Evolutionary conservation across 148 eudicot species (phyloP).

Genomic region (Cornus florida): DNA sequence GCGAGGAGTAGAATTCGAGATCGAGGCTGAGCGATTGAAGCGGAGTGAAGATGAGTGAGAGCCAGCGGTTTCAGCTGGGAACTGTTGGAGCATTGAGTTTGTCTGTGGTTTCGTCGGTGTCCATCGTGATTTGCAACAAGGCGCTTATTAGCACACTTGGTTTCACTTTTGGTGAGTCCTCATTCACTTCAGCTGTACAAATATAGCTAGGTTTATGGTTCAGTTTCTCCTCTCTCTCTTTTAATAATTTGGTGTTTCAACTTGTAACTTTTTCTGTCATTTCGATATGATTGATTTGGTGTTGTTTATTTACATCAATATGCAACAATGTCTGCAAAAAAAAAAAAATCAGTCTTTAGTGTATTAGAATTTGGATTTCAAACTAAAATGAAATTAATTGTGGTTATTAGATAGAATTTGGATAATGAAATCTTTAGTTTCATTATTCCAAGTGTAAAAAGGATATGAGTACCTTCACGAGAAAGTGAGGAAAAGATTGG

Average conservation of each 20-base stretch:
- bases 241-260: too few relatives aligned
- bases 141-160: slow-evolving; percentile 47
- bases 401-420: too few relatives aligned
- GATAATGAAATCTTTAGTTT: too few relatives aligned
- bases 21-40: slow-evolving; percentile 2
- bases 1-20: slow-evolving; percentile 13
- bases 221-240: background rate
- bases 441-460: too few relatives aligned
- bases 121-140: slow-evolving; percentile 48
- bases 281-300: background rate
- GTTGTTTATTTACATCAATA: background rate
- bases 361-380: background rate
- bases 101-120: slow-evolving; percentile 44
- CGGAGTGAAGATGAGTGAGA: slow-evolving; percentile 28
- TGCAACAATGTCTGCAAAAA: background rate
- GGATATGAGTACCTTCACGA: too few relatives aligned
- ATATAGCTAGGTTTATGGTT: background rate
- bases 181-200: background rate
- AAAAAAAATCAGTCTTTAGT: background rate
- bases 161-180: slow-evolving; percentile 33
- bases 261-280: background rate
- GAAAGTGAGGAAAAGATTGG: too few relatives aligned
- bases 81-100: slow-evolving; percentile 41
- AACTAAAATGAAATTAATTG: background rate
- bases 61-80: slow-evolving; percentile 36